Base-by-base conservation (phyloP, 148 eudicot species). In the Nyssa sinensis region DNA sequence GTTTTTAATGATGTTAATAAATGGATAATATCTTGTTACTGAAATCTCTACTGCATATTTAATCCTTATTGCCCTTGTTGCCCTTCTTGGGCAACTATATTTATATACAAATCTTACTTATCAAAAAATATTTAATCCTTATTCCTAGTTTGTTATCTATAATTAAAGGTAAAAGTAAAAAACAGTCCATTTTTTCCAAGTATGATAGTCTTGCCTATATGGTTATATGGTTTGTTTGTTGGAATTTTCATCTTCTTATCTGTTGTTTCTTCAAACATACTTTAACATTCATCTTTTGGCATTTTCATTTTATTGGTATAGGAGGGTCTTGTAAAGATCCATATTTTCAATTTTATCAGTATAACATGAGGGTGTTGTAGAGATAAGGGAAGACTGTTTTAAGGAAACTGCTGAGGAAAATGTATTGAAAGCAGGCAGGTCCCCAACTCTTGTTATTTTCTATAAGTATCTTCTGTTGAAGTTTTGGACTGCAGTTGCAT, bases 321-420 rank as follows among this genome's bases (percentile, higher is more conserved):
- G 64, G 95, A 90, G 79, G 97, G 97, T 81, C 86, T 94, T 66
- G 88, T 94, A 66, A 95, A 94, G 77, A 91, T 94, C n/a, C n/a
- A n/a, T n/a, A n/a, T n/a, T 34, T 66, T 66, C 21, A 24, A 17
- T 21, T 61, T n/a, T 8, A 32, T 77, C n/a, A 37, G 21, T 64
- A 67, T 76, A 62, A 67, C 91, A 94, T 97, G 95, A 90, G 79
- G 97, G 97, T 81, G 85, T 94, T 66, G 88, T 94, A 66, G 97
- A 94, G 77, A 91, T 94, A 61, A 87, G 86, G 73, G 98, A 94
- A 81, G 97, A 94, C 57, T 88, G 79, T 79, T 70, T 72, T 37
- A 90, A 88, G 76, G 97, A 88, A 70, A 74, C 71, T 81, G 68
- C 79, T 75, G 70, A 24, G 69, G 86, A 72, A 71, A 67, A 76